Evolutionary conservation across 164 flowering plant species (phyloP).

Genomic region (Tetracentron sinense): DNA sequence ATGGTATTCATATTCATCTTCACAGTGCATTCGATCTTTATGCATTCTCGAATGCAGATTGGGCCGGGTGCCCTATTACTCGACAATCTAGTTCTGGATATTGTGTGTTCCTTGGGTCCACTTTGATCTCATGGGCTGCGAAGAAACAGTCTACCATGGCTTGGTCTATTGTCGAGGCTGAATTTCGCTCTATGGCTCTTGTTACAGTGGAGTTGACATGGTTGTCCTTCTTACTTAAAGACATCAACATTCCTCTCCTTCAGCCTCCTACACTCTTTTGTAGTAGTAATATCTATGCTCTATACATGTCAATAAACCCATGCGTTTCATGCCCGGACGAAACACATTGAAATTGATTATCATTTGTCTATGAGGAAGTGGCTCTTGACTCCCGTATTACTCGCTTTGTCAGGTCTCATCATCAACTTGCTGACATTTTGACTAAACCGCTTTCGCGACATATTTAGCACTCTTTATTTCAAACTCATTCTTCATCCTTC

Average conservation of each 20-base stretch:
- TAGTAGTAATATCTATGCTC: not conserved
- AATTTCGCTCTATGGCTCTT: not conserved
- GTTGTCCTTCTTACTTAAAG: not conserved
- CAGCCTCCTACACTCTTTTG: not conserved
- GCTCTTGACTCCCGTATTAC: not conserved
- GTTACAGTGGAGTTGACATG: not conserved
- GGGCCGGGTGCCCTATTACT: not conserved
- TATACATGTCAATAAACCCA: not conserved
- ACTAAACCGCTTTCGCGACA: not conserved
- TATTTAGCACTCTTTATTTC: no score
- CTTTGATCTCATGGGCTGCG: not conserved
- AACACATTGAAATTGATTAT: not conserved
- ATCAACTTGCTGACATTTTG: not conserved
- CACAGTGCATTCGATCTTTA: not conserved
- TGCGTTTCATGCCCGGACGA: not conserved
- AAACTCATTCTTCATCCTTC: no score
- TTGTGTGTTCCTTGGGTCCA: not conserved
- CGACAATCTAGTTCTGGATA: not conserved
- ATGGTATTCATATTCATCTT: not conserved
- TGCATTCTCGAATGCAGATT: not conserved
- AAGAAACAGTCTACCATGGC: not conserved
- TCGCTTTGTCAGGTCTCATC: not conserved
- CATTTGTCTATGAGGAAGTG: not conserved
- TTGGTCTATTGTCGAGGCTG: not conserved
- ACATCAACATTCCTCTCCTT: not conserved